Percentiles rank a stretch among this genome's conserved stretches.
These are phyloP conservation scores for Lanmaoa pseudosensibilis DNA, from an alignment of 768 basidiomycete species.

Conservation along the genomic window DNA sequence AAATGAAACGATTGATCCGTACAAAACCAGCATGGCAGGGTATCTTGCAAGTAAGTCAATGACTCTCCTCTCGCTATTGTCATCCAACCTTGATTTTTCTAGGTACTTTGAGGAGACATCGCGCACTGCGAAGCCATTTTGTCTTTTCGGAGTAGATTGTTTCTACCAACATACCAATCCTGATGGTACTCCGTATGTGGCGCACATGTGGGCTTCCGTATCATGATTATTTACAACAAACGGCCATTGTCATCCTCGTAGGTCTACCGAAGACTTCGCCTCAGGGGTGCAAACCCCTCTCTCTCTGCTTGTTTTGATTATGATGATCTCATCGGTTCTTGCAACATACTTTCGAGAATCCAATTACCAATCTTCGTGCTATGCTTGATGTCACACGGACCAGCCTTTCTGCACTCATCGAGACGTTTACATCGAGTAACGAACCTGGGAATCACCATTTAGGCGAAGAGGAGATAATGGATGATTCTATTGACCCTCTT, in stretches of 20 bases:
- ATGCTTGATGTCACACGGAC: conserved; percentile 34
- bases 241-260: too few relatives aligned
- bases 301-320: conserved; percentile 29
- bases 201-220: too few relatives aligned
- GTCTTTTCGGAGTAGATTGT: conserved; percentile 80
- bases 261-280: conserved; percentile 27
- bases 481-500: conserved; percentile 12
- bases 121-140: conserved; percentile 47
- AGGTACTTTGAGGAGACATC: conserved; percentile 66
- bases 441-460: conserved; percentile 30
- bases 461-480: conserved; percentile 26
- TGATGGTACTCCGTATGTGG: conserved; percentile 62
- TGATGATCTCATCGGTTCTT: conserved; percentile 40
- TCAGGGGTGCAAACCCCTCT: conserved; percentile 20
- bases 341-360: conserved; percentile 49
- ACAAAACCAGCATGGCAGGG: conserved; percentile 73
- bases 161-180: conserved; percentile 72
- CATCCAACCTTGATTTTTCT: background rate
- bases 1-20: conserved; percentile 48
- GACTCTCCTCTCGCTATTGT: background rate
- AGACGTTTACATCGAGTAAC: conserved; percentile 17
- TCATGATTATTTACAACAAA: too few relatives aligned
- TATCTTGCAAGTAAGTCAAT: conserved; percentile 61
- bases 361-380: conserved; percentile 46
- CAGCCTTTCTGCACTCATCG: conserved; percentile 32